phyloP scores from a whole-genome alignment of 176 grass and related monocot genomes.

The Aegilops sharonensis region DNA sequence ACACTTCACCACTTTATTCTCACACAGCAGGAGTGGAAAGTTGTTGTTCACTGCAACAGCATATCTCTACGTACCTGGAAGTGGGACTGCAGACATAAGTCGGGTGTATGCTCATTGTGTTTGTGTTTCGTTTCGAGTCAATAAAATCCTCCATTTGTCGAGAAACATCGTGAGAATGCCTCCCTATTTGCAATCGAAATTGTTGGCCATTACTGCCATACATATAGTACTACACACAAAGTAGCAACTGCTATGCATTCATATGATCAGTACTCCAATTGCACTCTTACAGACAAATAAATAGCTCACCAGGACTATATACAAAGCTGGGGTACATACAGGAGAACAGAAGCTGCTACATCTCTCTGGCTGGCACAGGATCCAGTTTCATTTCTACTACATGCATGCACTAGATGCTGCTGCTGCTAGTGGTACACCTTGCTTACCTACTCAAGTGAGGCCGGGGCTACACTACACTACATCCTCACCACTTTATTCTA shows the following conservation, averaged over 20 bases:
- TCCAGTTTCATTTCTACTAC: background rate
- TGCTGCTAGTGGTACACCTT: background rate
- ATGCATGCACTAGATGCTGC: background rate
- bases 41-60: background rate
- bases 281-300: background rate
- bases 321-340: background rate
- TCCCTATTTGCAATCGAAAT: no score
- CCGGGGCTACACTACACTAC: background rate
- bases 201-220: no score
- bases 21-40: background rate
- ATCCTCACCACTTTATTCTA: constrained; percentile 21
- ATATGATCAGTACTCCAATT: background rate
- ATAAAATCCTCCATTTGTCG: no score
- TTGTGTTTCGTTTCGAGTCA: no score
- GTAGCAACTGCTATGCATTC: background rate
- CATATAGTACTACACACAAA: no score
- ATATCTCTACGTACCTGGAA: background rate
- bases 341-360: no score
- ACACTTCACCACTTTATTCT: constrained; percentile 12
- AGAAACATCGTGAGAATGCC: no score
- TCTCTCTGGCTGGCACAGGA: background rate
- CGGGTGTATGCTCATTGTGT: no score
- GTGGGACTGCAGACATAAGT: background rate
- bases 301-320: background rate
- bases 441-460: background rate